A percentile compares a stretch with the other conserved stretches of the same genome.
These are phyloP conservation scores for Phaffomyces opuntiae DNA, from an alignment of 805 yeast genomes.

Conservation along the genomic window DNA sequence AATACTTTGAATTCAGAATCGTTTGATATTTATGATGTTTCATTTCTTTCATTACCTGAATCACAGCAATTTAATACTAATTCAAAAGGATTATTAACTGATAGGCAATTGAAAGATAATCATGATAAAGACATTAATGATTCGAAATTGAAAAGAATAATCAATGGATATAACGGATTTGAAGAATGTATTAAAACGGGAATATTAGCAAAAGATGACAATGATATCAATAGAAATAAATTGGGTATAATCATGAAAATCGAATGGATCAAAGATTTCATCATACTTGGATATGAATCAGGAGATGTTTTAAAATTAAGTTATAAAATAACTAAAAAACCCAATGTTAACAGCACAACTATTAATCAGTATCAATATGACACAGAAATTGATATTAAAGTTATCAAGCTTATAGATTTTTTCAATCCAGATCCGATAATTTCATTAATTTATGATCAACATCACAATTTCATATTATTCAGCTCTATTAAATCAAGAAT, in stretches of 20 bases:
- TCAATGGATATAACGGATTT: slow-evolving; percentile 19
- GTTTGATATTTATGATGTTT: slow-evolving; percentile 52
- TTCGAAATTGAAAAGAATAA: slow-evolving; percentile 14
- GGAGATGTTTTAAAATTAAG: slow-evolving; percentile 41
- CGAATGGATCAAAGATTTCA: slow-evolving; percentile 26
- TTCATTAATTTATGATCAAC: slow-evolving; percentile 29
- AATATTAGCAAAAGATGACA: slow-evolving; percentile 10
- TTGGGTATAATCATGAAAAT: slow-evolving; percentile 67
- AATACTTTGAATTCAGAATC: slow-evolving; percentile 56
- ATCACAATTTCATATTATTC: slow-evolving; percentile 26
- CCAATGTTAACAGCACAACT: no score
- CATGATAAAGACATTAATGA: slow-evolving; percentile 11
- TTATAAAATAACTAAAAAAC: no score
- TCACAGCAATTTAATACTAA: no score
- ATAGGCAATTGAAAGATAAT: no score
- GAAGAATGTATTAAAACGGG: slow-evolving; percentile 11
- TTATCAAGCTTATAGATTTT: neutral
- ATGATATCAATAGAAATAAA: slow-evolving; percentile 23
- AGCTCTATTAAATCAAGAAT: slow-evolving; percentile 45
- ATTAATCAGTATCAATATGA: slow-evolving; percentile 12
- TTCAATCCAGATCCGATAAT: slow-evolving; percentile 47
- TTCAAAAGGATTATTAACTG: no score
- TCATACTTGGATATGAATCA: slow-evolving; percentile 62
- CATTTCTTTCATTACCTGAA: slow-evolving; percentile 9
- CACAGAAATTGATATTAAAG: slow-evolving; percentile 13